phyloP scores from a whole-genome alignment of 2,329 filamentous ascomycete genomes.

The Rosellinia necatrix region DNA sequence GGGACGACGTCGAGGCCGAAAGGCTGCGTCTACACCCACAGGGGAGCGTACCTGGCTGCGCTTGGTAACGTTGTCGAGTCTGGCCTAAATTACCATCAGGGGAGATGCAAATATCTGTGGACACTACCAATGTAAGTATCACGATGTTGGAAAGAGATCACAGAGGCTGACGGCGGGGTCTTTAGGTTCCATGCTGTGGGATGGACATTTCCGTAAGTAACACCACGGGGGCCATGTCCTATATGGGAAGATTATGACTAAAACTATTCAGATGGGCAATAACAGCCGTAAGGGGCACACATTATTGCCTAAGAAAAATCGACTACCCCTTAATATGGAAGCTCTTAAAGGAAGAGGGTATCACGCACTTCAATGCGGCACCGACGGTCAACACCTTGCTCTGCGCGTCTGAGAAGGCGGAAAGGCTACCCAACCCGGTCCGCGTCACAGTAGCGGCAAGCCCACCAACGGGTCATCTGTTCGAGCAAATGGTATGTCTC shows the following conservation, averaged over 20 bases:
- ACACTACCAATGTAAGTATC: constrained; percentile 83
- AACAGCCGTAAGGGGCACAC: constrained; percentile 91
- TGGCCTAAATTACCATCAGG: constrained; percentile 72
- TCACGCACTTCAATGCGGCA: constrained; percentile 95
- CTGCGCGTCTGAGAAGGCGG: constrained; percentile 78
- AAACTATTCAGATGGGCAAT: constrained; percentile 68
- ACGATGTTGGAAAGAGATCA: not conserved
- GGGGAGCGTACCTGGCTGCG: constrained; percentile 83
- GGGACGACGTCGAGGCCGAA: constrained; percentile 92
- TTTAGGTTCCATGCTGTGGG: constrained; percentile 66
- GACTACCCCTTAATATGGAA: constrained; percentile 94
- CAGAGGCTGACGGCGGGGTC: constrained; percentile 8
- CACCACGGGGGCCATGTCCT: not conserved
- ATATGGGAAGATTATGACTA: not conserved
- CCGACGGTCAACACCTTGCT: constrained; percentile 96
- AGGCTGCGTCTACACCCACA: constrained; percentile 89
- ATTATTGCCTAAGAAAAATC: constrained; percentile 92
- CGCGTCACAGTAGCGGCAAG: constrained; percentile 91
- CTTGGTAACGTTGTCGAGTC: constrained; percentile 88
- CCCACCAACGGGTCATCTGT: constrained; percentile 86
- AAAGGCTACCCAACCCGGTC: constrained; percentile 69
- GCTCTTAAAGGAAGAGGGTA: constrained; percentile 79
- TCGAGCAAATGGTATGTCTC: constrained; percentile 79
- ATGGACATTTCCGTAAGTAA: constrained; percentile 76
- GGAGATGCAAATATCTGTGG: constrained; percentile 84